phyloP scores from a whole-genome alignment of 352 stramenopile genomes.

The Phytophthora sp. region DNA sequence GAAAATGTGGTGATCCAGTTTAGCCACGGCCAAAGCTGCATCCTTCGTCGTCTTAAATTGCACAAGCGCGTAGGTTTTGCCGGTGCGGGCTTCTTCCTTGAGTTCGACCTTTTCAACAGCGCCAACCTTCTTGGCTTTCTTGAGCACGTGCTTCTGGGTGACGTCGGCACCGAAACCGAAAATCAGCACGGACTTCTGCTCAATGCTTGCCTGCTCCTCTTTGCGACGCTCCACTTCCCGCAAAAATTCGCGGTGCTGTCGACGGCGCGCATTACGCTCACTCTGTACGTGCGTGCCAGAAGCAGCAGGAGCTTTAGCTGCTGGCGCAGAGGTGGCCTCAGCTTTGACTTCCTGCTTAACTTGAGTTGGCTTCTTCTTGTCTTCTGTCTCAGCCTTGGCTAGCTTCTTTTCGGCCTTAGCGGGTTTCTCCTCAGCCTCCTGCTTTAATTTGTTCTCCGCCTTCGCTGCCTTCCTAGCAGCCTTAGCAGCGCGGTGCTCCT shows the following conservation, averaged over 20 bases:
- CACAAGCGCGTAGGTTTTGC: constrained; percentile 69
- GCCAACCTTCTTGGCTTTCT: constrained; percentile 81
- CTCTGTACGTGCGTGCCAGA: constrained; percentile 57
- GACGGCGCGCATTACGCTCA: constrained; percentile 79
- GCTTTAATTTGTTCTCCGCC: constrained; percentile 13
- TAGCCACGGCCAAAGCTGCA: constrained; percentile 58
- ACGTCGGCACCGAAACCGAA: constrained; percentile 74
- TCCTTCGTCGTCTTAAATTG: constrained; percentile 64
- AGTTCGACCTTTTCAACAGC: constrained; percentile 60
- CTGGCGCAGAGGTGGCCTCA: constrained; percentile 15
- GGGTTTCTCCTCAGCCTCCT: constrained; percentile 9
- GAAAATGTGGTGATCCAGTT: constrained; percentile 87
- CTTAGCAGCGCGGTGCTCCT: constrained; percentile 25
- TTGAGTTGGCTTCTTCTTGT: constrained; percentile 18
- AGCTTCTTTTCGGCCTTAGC: neutral
- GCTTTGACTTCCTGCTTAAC: constrained; percentile 31
- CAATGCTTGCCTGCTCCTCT: constrained; percentile 46
- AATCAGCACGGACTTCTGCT: constrained; percentile 79
- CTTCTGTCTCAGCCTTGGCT: constrained; percentile 13
- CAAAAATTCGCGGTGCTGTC: constrained; percentile 78
- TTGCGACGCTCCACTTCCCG: constrained; percentile 74
- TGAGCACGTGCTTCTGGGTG: constrained; percentile 81
- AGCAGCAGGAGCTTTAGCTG: neutral
- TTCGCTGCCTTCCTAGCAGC: constrained; percentile 31
- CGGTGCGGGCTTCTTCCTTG: constrained; percentile 60